Base-by-base conservation (phyloP, 2,329 filamentous ascomycete genomes). In the Paracamarosporium sp. region DNA sequence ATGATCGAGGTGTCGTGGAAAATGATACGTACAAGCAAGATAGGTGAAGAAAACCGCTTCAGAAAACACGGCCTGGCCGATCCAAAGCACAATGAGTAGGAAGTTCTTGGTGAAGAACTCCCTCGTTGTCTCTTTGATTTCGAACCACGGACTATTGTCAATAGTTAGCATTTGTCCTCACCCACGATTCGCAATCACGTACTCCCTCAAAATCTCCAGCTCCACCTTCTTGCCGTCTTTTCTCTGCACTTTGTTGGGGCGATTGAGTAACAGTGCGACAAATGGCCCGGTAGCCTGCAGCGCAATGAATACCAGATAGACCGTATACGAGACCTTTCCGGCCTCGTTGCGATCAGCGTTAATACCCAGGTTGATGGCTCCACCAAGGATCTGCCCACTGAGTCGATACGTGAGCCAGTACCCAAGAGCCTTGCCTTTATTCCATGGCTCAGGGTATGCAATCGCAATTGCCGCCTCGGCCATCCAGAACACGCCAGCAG, bases 1-100 rank as follows among this genome's bases (percentile, higher is more conserved):
- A 25, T 5, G 17, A 25, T 9, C n/a, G 5, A 20, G 22, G 2
- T 25, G n/a, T 7, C 22, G 7, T 22, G 0, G 45, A 6, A 22
- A 20, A 3, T 4, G n/a, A 22, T 9, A 66, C 71, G 65, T 63
- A 73, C 80, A 61, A 8, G 82, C 80, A 7, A 88, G 78, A 57
- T 88, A 92, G 0, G 89, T 91, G 71, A 88, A 91, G 73, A 88
- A 90, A 0, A 92, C 88, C 0, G 90, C 86, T 70, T 92, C 89
- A 0, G 87, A 78, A 68, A 89, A 92, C 0, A 90, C 89, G 0
- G 87, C 87, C 62, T 91, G 88, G 1, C 87, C 87, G 36, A 92
- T 91, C 61, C 90, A 85, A 0, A 88, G 81, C 3, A 91, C 73
- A 1, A 91, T 80, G 0, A 91, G 78, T 1, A 92, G 74, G 56